A percentile compares a stretch with the other conserved stretches of the same genome.
phyloP scores from a whole-genome alignment of 2,329 filamentous ascomycete genomes.

The Penicillium sp. region DNA sequence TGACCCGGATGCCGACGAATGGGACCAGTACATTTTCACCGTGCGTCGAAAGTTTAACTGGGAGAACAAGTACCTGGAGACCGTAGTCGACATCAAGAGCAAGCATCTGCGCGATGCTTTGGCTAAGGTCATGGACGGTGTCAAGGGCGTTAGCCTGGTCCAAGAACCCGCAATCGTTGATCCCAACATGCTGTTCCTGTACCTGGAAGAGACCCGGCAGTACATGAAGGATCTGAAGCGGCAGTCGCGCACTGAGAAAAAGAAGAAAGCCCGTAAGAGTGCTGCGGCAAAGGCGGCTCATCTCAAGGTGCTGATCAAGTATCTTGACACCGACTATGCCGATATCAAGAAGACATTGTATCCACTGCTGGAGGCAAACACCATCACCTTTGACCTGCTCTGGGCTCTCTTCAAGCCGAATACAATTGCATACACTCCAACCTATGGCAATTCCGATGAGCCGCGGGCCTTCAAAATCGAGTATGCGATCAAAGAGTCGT shows the following conservation, averaged over 20 bases:
- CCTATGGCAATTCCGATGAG: constrained; percentile 69
- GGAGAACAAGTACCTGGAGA: constrained; percentile 72
- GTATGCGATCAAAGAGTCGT: constrained; percentile 62
- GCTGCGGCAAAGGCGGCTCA: constrained; percentile 40
- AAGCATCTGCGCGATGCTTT: constrained; percentile 67
- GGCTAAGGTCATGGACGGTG: constrained; percentile 64
- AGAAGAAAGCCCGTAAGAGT: constrained; percentile 38
- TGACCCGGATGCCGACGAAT: constrained; percentile 58
- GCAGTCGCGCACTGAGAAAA: constrained; percentile 54
- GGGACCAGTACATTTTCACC: constrained; percentile 75
- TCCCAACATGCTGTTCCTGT: constrained; percentile 66
- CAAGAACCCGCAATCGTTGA: constrained; percentile 70
- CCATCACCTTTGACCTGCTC: constrained; percentile 81
- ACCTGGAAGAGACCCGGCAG: constrained; percentile 68
- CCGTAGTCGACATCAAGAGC: constrained; percentile 78
- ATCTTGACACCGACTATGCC: constrained; percentile 75
- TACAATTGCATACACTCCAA: constrained; percentile 69
- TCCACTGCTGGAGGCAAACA: constrained; percentile 70
- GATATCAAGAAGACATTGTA: constrained; percentile 73
- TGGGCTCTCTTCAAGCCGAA: constrained; percentile 89
- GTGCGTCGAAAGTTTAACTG: constrained; percentile 76
- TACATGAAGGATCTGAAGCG: constrained; percentile 60
- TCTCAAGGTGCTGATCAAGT: constrained; percentile 66
- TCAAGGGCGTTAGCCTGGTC: constrained; percentile 72
- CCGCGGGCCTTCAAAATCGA: constrained; percentile 79